A percentile compares a stretch with the other conserved stretches of the same genome.
phyloP scores from a whole-genome alignment of 1,284 basidiomycete genomes.

The Meira nashicola region DNA sequence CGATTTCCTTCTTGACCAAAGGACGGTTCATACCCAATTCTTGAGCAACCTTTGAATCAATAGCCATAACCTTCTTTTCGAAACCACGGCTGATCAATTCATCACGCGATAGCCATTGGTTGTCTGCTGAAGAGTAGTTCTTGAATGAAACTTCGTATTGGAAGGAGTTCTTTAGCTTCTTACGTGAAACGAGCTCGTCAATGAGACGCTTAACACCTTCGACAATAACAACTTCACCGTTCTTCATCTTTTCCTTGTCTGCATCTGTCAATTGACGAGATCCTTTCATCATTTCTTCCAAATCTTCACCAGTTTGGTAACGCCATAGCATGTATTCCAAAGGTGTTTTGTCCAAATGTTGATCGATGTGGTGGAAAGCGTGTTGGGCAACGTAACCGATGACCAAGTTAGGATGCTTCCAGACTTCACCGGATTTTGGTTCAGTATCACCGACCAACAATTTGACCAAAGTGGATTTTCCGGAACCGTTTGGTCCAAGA shows the following conservation, averaged over 20 bases:
- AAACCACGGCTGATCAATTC: constrained; percentile 50
- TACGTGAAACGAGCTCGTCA: constrained; percentile 50
- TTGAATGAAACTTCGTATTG: constrained; percentile 54
- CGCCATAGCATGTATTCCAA: constrained; percentile 54
- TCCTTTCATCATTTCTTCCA: constrained; percentile 52
- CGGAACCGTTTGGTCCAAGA: constrained; percentile 52
- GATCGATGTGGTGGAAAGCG: constrained; percentile 54
- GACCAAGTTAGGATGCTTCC: constrained; percentile 54
- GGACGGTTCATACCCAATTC: constrained; percentile 50
- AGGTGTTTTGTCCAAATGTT: constrained; percentile 53
- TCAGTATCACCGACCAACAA: constrained; percentile 52
- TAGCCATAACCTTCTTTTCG: constrained; percentile 48
- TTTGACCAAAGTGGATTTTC: constrained; percentile 53
- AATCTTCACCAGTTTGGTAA: constrained; percentile 54
- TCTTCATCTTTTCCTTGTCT: constrained; percentile 48
- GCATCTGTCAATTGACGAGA: constrained; percentile 40
- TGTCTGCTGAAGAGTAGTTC: constrained; percentile 52
- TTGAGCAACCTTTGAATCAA: constrained; percentile 50
- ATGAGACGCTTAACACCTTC: constrained; percentile 53
- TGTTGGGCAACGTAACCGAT: constrained; percentile 54
- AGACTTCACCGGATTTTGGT: constrained; percentile 49
- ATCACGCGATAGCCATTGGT: constrained; percentile 49
- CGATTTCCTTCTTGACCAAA: constrained; percentile 52
- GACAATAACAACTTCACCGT: constrained; percentile 48
- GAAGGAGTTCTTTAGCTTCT: constrained; percentile 54